Percentiles rank a stretch among this genome's conserved stretches.
phyloP scores from a whole-genome alignment of 1,284 basidiomycete genomes.

The Ceratobasidium sp. region DNA sequence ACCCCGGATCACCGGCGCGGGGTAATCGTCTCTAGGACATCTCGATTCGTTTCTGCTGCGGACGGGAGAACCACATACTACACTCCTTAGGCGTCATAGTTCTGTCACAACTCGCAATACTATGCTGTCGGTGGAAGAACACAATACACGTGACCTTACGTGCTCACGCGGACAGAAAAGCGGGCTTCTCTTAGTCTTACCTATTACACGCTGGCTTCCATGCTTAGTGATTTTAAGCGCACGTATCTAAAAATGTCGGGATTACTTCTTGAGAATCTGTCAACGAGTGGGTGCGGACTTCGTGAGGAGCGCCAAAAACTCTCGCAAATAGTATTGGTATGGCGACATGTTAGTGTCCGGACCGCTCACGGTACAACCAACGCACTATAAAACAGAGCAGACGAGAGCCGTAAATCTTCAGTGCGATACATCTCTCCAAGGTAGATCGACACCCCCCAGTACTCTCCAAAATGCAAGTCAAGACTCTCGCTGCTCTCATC shows the following conservation, averaged over 20 bases:
- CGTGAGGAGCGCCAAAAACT: background rate
- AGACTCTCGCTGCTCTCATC: slow-evolving; percentile 20
- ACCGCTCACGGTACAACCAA: background rate
- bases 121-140: background rate
- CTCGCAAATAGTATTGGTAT: background rate
- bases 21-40: background rate
- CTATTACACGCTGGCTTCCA: background rate
- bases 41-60: background rate
- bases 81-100: background rate
- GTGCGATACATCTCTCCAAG: background rate
- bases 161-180: slow-evolving; percentile 1
- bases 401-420: background rate
- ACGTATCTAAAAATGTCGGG: slow-evolving; percentile 13
- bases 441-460: background rate
- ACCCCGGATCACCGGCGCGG: no score
- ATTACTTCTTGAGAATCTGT: background rate
- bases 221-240: background rate
- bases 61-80: background rate
- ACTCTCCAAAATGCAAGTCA: slow-evolving; percentile 25
- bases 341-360: background rate
- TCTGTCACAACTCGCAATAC: background rate
- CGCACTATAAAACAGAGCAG: slow-evolving; percentile 5
- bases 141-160: background rate
- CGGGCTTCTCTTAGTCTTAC: no score
- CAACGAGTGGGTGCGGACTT: background rate